These are phyloP conservation scores for Chalaropsis thielavioides DNA, from an alignment of 2,329 filamentous ascomycete genomes.

Conservation along the genomic window DNA sequence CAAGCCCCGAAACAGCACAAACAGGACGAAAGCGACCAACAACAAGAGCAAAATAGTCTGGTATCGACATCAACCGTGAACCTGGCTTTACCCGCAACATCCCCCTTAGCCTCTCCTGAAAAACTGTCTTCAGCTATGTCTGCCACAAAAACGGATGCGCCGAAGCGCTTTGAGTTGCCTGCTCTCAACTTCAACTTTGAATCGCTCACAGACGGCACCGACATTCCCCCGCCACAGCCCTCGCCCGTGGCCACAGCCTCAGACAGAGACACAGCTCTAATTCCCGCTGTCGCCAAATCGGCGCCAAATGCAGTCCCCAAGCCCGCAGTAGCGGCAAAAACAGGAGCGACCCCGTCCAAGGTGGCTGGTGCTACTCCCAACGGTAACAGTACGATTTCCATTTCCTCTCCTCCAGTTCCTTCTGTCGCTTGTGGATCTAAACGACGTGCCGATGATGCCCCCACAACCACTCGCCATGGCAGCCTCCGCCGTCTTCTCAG, in stretches of 20 bases:
- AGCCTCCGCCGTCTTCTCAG: constrained; percentile 45
- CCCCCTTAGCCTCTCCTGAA: not conserved
- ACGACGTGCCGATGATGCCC: constrained; percentile 33
- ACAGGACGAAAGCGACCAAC: not conserved
- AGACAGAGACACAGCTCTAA: not conserved
- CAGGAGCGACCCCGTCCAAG: not conserved
- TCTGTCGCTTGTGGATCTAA: constrained; percentile 29
- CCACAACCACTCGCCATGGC: constrained; percentile 37
- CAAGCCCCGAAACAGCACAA: not conserved
- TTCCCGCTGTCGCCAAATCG: not conserved
- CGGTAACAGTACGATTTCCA: constrained; percentile 29
- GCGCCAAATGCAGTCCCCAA: not conserved
- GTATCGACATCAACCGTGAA: not conserved
- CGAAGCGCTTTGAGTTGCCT: constrained; percentile 38
- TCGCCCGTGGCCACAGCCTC: constrained; percentile 30
- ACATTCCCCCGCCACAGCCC: constrained; percentile 44
- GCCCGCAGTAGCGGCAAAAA: constrained; percentile 18
- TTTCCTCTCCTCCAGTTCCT: constrained; percentile 20
- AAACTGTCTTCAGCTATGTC: constrained; percentile 12
- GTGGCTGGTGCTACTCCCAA: constrained; percentile 16
- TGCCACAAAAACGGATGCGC: constrained; percentile 9
- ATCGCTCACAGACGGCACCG: constrained; percentile 45
- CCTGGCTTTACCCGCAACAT: not conserved
- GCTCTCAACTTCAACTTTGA: constrained; percentile 44
- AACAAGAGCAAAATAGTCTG: not conserved